Percentiles rank a stretch among this genome's conserved stretches.
phyloP scores from a whole-genome alignment of 495 filamentous ascomycete genomes.

The Cairneyella variabilis region DNA sequence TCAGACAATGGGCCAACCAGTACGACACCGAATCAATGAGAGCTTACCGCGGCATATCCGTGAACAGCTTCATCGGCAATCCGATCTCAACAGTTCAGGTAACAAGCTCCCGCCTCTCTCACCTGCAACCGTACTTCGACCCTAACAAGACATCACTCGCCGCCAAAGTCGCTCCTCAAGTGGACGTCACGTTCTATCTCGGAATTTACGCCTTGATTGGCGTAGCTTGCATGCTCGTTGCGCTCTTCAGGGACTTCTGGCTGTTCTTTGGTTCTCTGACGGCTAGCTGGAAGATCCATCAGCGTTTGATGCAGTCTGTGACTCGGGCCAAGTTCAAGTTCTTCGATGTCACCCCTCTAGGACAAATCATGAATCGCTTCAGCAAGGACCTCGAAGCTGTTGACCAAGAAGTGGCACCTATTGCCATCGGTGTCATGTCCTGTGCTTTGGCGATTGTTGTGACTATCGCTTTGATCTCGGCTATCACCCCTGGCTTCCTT shows the following conservation, averaged over 20 bases:
- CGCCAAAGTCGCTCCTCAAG: constrained; percentile 39
- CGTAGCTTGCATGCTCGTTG: constrained; percentile 65
- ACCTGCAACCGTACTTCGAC: constrained; percentile 25
- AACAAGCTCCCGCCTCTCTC: constrained; percentile 9
- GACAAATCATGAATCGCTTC: constrained; percentile 97
- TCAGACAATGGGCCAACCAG: constrained; percentile 76
- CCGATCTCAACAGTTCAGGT: constrained; percentile 20
- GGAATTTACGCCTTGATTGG: constrained; percentile 78
- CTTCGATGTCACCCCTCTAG: constrained; percentile 95
- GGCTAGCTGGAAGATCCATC: constrained; percentile 83
- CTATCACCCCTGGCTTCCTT: constrained; percentile 90
- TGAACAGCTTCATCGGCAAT: constrained; percentile 19
- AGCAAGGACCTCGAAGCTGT: constrained; percentile 95
- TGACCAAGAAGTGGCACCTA: constrained; percentile 92
- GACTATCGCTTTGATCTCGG: constrained; percentile 85
- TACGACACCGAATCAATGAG: constrained; percentile 33
- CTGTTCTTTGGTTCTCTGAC: constrained; percentile 90
- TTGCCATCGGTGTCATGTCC: constrained; percentile 64
- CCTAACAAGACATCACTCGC: constrained; percentile 22
- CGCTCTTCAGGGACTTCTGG: constrained; percentile 74
- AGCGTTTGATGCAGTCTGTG: constrained; percentile 70
- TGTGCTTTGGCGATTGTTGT: constrained; percentile 66
- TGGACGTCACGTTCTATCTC: constrained; percentile 83
- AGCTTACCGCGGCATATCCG: constrained; percentile 8
- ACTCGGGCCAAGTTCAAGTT: constrained; percentile 92